Conservation (phyloP, 139 green algal species). For the Chara braunii region DNA sequence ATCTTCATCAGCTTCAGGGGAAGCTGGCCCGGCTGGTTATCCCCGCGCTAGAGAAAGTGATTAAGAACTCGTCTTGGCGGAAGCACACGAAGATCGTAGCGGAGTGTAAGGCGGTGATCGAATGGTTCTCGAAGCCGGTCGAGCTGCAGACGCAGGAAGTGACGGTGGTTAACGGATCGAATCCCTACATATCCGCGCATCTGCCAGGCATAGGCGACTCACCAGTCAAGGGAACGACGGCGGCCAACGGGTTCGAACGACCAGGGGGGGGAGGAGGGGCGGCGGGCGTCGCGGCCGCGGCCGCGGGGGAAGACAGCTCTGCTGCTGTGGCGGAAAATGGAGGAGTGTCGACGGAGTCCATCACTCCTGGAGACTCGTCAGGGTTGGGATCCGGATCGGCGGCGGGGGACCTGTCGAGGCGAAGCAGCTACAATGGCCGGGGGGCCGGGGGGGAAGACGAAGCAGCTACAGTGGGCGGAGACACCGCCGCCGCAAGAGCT, state of each 20-base stretch:
- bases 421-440: neutral
- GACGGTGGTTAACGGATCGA: neutral
- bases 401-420: too few species aligned
- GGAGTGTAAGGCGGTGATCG: constrained; percentile 37
- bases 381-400: too few species aligned
- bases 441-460: neutral
- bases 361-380: neutral
- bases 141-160: neutral
- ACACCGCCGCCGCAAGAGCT: neutral
- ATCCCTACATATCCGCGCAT: neutral
- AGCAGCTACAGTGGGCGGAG: neutral
- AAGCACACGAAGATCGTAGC: constrained; percentile 29
- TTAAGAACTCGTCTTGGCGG: constrained; percentile 32
- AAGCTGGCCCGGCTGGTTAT: constrained; percentile 37
- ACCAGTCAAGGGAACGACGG: too few species aligned
- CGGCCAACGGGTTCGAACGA: neutral
- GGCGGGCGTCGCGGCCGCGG: too few species aligned
- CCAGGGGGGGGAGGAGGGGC: neutral
- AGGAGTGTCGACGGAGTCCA: neutral
- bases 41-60: constrained; percentile 35
- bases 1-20: too few species aligned
- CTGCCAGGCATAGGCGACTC: neutral
- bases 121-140: constrained; percentile 9
- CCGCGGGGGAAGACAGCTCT: too few species aligned
- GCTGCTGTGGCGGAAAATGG: neutral